A percentile compares a stretch with the other conserved stretches of the same genome.
Conservation (phyloP, 495 filamentous ascomycete species). For the Bathelium albidoporum region DNA sequence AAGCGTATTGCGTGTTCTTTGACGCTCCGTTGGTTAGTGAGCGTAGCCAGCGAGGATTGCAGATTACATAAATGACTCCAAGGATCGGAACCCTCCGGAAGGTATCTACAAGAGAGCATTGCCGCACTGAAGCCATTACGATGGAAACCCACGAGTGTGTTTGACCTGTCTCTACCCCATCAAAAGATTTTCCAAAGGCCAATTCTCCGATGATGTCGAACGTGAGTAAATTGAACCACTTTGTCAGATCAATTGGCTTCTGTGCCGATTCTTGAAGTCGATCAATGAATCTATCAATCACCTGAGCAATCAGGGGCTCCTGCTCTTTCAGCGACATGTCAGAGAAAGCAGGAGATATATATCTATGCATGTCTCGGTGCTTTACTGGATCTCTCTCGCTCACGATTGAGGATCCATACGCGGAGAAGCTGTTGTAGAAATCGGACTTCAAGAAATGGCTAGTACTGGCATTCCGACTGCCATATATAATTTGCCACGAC, state of each 20-base stretch:
- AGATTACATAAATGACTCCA: too few relatives aligned
- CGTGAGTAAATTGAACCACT: constrained; percentile 24
- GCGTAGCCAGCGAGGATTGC: too few relatives aligned
- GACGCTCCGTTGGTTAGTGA: too few relatives aligned
- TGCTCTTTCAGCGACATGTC: constrained; percentile 27
- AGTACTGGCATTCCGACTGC: constrained; percentile 14
- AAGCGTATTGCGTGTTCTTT: too few relatives aligned
- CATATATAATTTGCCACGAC: constrained; percentile 26
- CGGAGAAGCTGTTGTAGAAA: background rate
- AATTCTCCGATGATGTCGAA: constrained; percentile 33
- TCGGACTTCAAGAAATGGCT: background rate
- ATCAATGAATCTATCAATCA: constrained; percentile 24
- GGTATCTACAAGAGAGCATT: constrained; percentile 4
- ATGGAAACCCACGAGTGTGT: constrained; percentile 6
- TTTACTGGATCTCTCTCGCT: background rate
- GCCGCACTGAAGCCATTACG: background rate
- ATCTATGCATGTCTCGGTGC: background rate
- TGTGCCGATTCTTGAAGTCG: constrained; percentile 8
- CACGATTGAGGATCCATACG: background rate
- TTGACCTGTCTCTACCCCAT: constrained; percentile 18
- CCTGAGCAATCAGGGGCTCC: constrained; percentile 25
- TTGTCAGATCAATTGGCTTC: constrained; percentile 17
- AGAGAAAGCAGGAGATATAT: constrained; percentile 25
- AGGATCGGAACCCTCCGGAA: background rate
- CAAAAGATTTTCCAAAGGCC: constrained; percentile 31